phyloP scores from a whole-genome alignment of 2,329 filamentous ascomycete genomes.

The Ophiostoma quercus region DNA sequence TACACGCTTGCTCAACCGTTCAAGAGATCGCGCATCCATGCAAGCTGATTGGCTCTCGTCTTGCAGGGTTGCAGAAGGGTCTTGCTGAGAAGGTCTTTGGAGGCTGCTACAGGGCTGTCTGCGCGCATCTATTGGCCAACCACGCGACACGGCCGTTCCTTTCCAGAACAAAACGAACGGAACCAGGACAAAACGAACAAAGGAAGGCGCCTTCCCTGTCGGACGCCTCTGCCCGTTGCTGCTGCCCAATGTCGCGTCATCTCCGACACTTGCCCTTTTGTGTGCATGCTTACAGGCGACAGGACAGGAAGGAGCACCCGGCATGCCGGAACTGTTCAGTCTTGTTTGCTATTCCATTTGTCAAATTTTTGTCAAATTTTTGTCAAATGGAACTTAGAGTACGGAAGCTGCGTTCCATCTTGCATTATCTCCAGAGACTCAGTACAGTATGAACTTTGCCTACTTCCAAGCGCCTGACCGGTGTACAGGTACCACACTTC shows the following conservation, averaged over 20 bases:
- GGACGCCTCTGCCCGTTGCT: background rate
- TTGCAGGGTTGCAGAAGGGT: background rate
- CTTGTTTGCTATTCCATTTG: background rate
- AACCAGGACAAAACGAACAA: background rate
- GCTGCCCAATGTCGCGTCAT: constrained; percentile 24
- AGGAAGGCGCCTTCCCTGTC: constrained; percentile 18
- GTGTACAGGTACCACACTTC: background rate
- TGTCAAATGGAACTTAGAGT: background rate
- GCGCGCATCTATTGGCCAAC: constrained; percentile 27
- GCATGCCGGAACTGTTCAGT: background rate
- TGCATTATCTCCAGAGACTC: too few relatives aligned
- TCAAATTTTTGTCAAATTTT: background rate
- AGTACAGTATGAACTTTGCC: background rate
- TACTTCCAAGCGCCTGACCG: background rate
- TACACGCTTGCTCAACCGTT: background rate
- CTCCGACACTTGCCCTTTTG: constrained; percentile 20
- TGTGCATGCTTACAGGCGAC: background rate
- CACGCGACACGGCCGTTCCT: constrained; percentile 26
- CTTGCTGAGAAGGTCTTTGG: background rate
- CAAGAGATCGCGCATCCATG: constrained; percentile 15
- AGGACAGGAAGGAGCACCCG: constrained; percentile 2
- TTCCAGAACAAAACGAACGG: constrained; percentile 17
- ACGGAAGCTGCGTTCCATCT: background rate
- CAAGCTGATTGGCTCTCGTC: constrained; percentile 18
- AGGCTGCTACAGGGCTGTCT: background rate